phyloP scores from a whole-genome alignment of 1,284 basidiomycete genomes.

The Cutaneotrichosporon sp. region DNA sequence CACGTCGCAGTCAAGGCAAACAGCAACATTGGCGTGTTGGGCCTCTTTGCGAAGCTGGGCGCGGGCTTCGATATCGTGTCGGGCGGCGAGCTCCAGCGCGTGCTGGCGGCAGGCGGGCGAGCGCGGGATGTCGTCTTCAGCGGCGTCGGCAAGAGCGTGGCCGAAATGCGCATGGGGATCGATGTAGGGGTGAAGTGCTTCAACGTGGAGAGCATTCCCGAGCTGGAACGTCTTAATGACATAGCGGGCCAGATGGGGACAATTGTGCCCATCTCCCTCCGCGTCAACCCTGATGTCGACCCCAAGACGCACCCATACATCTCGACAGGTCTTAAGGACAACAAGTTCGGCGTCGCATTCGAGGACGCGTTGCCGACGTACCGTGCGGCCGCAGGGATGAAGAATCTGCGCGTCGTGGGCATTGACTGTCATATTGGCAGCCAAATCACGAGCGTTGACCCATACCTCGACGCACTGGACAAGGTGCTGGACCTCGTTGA shows the following conservation, averaged over 20 bases:
- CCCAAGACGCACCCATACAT: conserved; percentile 19
- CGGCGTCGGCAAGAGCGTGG: conserved; percentile 17
- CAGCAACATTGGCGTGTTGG: conserved; percentile 19
- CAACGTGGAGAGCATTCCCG: conserved; percentile 21
- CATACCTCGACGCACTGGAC: conserved; percentile 16
- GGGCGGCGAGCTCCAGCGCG: conserved; percentile 17
- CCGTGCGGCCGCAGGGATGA: not conserved
- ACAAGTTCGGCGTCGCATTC: conserved; percentile 20
- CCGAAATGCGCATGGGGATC: conserved; percentile 18
- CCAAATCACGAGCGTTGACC: conserved; percentile 15
- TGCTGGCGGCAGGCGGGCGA: conserved; percentile 16
- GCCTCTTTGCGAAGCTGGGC: conserved; percentile 13
- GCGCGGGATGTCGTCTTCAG: conserved; percentile 13
- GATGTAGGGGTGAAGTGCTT: conserved; percentile 20
- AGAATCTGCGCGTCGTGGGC: conserved; percentile 7
- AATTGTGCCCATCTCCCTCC: conserved; percentile 8
- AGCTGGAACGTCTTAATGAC: conserved; percentile 13
- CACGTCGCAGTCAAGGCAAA: conserved; percentile 22
- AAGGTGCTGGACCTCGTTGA: conserved; percentile 16
- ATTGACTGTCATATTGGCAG: conserved; percentile 22
- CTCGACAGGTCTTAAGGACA: conserved; percentile 15
- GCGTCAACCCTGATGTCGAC: conserved; percentile 21
- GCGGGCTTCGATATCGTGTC: conserved; percentile 20
- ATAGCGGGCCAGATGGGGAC: conserved; percentile 11
- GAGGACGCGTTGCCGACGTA: conserved; percentile 13